Evolutionary conservation across 257 asterid genomes (phyloP).

Genomic region (Salvia rosmarinus): DNA sequence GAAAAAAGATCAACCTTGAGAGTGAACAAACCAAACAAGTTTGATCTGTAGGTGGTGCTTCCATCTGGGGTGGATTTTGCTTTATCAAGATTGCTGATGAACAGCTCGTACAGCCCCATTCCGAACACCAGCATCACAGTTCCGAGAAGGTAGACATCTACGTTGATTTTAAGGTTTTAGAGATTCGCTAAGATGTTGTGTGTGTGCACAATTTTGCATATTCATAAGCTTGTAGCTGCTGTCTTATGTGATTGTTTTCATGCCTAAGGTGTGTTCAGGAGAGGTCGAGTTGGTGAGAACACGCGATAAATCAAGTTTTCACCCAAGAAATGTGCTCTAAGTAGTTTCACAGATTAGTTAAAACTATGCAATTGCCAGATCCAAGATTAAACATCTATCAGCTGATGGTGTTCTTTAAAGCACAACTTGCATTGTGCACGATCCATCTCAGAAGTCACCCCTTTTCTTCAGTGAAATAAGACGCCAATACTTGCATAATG

Average conservation of each 20-base stretch:
- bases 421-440: neutral
- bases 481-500: constrained; percentile 4
- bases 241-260: neutral
- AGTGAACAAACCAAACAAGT: constrained; percentile 72
- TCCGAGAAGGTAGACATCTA: constrained; percentile 87
- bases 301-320: neutral
- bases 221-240: neutral
- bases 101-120: constrained; percentile 95
- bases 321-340: too few relatives aligned
- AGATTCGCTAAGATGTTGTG: neutral
- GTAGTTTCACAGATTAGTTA: neutral
- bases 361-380: neutral
- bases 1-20: constrained; percentile 65
- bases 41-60: constrained; percentile 52
- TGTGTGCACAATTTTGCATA: neutral
- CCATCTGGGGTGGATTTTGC: constrained; percentile 56
- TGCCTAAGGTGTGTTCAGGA: neutral
- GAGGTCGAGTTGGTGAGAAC: neutral
- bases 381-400: neutral
- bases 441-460: neutral
- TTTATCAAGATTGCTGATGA: constrained; percentile 90
- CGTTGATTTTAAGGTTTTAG: neutral
- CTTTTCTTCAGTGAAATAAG: neutral
- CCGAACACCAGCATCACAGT: constrained; percentile 98
- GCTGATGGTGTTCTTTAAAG: neutral